These are phyloP conservation scores for Urochloa ruziziensis DNA, from an alignment of 176 grass and related monocot genomes.

Conservation along the genomic window DNA sequence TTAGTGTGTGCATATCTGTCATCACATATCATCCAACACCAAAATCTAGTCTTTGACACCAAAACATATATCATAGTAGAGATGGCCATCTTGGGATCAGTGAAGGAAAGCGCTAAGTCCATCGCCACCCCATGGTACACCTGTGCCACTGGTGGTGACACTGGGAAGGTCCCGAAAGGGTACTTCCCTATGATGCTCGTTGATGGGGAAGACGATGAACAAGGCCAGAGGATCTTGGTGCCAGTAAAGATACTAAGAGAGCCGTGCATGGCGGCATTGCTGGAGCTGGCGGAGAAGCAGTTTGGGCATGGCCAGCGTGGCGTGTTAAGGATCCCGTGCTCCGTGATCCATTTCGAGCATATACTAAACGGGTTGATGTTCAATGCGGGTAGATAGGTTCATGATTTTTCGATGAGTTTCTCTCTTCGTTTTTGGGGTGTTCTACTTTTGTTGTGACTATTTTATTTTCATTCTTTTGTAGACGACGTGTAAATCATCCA, in stretches of 20 bases:
- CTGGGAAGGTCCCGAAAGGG: conserved; percentile 22
- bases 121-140: background rate
- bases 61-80: background rate
- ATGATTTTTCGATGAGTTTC: background rate
- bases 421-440: background rate
- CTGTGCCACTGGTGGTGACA: background rate
- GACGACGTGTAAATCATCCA: background rate
- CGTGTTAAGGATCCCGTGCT: conserved; percentile 42
- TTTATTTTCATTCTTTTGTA: background rate
- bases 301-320: conserved; percentile 48
- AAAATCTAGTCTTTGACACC: background rate
- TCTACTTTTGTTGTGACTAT: background rate
- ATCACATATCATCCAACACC: background rate
- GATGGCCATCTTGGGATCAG: conserved; percentile 8
- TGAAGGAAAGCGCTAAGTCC: conserved; percentile 18
- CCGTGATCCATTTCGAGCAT: conserved; percentile 10
- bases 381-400: background rate
- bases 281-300: conserved; percentile 43
- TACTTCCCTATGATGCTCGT: conserved; percentile 50
- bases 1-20: too few relatives aligned
- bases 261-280: conserved; percentile 30
- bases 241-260: conserved; percentile 25
- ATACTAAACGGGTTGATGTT: background rate
- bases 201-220: background rate
- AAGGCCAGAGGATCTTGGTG: conserved; percentile 45